phyloP scores from a whole-genome alignment of 2,329 filamentous ascomycete species.

The Aschersonia sp. region DNA sequence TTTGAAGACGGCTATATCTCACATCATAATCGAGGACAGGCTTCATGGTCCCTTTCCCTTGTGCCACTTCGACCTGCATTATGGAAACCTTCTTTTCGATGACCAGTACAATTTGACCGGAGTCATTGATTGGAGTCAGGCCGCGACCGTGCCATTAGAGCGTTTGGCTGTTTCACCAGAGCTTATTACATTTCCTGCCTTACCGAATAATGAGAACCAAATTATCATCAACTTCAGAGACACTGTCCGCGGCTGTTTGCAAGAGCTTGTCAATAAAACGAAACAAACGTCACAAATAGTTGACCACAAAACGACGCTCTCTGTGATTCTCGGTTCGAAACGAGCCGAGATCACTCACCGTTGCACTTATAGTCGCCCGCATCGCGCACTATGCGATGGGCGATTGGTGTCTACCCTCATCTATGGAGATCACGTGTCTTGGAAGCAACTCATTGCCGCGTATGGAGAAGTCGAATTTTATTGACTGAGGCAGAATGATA shows the following conservation, averaged over 20 bases:
- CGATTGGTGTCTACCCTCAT: constrained; percentile 3
- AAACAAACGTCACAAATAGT: neutral
- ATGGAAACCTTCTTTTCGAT: constrained; percentile 5
- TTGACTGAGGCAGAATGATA: neutral
- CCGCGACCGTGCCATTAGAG: constrained; percentile 2
- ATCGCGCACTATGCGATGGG: constrained; percentile 3
- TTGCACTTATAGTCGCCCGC: constrained; percentile 3
- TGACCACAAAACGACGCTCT: constrained; percentile 1
- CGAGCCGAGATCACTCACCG: constrained; percentile 3
- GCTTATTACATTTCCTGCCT: constrained; percentile 3
- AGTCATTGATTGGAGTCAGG: constrained; percentile 1
- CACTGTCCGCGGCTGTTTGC: constrained; percentile 2
- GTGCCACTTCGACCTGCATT: constrained; percentile 4
- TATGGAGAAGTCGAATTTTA: constrained; percentile 1
- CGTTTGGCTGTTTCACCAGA: constrained; percentile 5
- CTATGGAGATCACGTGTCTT: neutral
- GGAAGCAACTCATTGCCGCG: constrained; percentile 3
- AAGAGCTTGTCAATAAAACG: constrained; percentile 1
- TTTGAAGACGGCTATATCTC: constrained; percentile 3
- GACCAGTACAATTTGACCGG: constrained; percentile 3
- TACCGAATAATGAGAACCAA: constrained; percentile 2
- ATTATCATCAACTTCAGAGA: constrained; percentile 2
- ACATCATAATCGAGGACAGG: constrained; percentile 3
- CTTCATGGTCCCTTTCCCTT: constrained; percentile 4
- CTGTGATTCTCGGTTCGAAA: constrained; percentile 3